These are phyloP conservation scores for Corchorus olitorius DNA, from an alignment of 345 rosid species.

Conservation along the genomic window DNA sequence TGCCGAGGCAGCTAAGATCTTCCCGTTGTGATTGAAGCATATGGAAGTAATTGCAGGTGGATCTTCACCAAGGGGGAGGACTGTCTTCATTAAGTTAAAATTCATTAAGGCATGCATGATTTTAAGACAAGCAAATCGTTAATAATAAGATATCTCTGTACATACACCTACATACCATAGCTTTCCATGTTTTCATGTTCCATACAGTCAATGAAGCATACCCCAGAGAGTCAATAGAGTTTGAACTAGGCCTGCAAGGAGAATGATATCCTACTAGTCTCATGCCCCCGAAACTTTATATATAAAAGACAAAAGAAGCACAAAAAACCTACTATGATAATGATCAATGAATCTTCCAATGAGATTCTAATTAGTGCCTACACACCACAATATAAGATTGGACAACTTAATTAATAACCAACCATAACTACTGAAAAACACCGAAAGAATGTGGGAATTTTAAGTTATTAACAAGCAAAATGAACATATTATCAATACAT, in stretches of 20 bases:
- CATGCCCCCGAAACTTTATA: background rate
- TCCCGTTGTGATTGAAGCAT: conserved; percentile 80
- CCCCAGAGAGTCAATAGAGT: conserved; percentile 46
- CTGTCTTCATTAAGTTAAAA: conserved; percentile 60
- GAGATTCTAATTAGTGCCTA: conserved; percentile 6
- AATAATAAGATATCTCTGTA: conserved; percentile 13
- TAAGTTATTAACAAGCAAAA: background rate
- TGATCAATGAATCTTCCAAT: background rate
- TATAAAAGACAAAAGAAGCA: background rate
- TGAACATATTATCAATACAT: background rate
- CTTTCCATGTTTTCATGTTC: conserved; percentile 82
- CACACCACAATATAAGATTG: background rate
- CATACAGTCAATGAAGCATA: conserved; percentile 70
- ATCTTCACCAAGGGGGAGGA: conserved; percentile 83
- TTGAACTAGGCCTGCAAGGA: conserved; percentile 49
- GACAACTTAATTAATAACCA: background rate
- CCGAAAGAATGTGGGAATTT: background rate
- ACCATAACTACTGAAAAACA: background rate
- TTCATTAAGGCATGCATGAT: conserved; percentile 29
- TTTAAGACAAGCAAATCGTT: conserved; percentile 19
- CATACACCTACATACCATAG: conserved; percentile 58
- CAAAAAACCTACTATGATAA: background rate
- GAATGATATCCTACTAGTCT: conserved; percentile 13
- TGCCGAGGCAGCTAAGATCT: conserved; percentile 77
- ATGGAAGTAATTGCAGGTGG: conserved; percentile 76